Percentiles rank a stretch among this genome's conserved stretches.
Evolutionary conservation across 2,329 filamentous ascomycete genomes (phyloP).

Genomic region (Penicillium aurantiogriseum): DNA sequence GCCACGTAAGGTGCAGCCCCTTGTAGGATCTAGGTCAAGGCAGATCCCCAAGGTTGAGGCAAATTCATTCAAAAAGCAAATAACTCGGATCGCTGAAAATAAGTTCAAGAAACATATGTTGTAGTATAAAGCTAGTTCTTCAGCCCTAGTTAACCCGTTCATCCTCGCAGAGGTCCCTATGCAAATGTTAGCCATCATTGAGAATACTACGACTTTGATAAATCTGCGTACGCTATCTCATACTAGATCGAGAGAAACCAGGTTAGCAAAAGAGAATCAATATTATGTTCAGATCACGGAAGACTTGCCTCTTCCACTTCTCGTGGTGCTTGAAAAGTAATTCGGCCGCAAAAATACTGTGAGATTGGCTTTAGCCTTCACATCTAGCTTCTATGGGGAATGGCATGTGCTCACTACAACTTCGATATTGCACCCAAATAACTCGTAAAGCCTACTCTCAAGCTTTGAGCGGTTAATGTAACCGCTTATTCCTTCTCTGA

Average conservation of each 20-base stretch:
- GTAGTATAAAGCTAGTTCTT: background rate
- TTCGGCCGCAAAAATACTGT: background rate
- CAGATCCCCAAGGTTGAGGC: background rate
- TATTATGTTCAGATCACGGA: background rate
- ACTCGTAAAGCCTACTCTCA: background rate
- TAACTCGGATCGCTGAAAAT: background rate
- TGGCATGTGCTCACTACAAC: background rate
- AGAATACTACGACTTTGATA: no score
- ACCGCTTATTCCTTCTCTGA: constrained; percentile 1
- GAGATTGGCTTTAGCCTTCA: background rate
- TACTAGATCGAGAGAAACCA: background rate
- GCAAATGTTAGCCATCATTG: background rate
- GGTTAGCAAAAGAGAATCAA: background rate
- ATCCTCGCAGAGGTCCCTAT: background rate
- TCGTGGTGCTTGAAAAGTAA: background rate
- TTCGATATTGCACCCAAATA: constrained; percentile 1
- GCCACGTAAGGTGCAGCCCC: no score
- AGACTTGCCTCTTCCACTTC: background rate
- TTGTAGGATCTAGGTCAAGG: background rate
- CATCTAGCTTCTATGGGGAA: background rate
- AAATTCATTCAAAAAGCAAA: background rate
- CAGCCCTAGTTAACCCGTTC: background rate
- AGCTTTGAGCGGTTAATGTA: constrained; percentile 1
- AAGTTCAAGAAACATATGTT: background rate
- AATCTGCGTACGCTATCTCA: background rate